Percentiles rank a stretch among this genome's conserved stretches.
These are phyloP conservation scores for Fraxinus sp. DNA, from an alignment of 305 asterid genomes.

Conservation along the genomic window DNA sequence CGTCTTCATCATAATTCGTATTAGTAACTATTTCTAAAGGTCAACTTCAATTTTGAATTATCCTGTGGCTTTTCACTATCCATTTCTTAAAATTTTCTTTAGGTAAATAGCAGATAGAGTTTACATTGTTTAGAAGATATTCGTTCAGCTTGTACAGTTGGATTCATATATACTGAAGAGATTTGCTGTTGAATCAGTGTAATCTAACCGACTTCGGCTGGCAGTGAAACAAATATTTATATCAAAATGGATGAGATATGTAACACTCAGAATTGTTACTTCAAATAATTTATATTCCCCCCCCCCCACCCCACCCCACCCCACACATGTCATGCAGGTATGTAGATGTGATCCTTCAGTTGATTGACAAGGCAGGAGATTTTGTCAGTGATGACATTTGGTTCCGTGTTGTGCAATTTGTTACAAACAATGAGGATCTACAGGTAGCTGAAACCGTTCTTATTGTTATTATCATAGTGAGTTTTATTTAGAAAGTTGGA, in stretches of 20 bases:
- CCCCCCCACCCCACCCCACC: background rate
- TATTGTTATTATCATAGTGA: constrained; percentile 7
- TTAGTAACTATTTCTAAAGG: background rate
- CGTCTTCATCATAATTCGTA: background rate
- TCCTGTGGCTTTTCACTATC: background rate
- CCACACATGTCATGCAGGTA: constrained; percentile 55
- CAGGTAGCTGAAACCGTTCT: constrained; percentile 52
- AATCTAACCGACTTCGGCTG: background rate
- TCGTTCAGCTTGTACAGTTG: background rate
- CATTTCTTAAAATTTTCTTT: background rate
- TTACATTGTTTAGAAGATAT: background rate
- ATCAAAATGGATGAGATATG: background rate
- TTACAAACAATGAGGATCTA: constrained; percentile 94
- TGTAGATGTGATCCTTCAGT: constrained; percentile 97
- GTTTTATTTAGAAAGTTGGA: constrained; percentile 14
- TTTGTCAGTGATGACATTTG: constrained; percentile 99
- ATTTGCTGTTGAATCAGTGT: background rate
- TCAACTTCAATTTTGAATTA: background rate
- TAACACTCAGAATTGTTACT: background rate
- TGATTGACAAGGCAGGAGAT: constrained; percentile 99
- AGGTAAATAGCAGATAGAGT: background rate
- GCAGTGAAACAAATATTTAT: background rate
- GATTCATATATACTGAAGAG: background rate
- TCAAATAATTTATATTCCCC: background rate
- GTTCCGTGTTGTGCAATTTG: constrained; percentile 99